Conservation (phyloP, 805 yeast species). For the Sugiyamaella valdiviana region DNA sequence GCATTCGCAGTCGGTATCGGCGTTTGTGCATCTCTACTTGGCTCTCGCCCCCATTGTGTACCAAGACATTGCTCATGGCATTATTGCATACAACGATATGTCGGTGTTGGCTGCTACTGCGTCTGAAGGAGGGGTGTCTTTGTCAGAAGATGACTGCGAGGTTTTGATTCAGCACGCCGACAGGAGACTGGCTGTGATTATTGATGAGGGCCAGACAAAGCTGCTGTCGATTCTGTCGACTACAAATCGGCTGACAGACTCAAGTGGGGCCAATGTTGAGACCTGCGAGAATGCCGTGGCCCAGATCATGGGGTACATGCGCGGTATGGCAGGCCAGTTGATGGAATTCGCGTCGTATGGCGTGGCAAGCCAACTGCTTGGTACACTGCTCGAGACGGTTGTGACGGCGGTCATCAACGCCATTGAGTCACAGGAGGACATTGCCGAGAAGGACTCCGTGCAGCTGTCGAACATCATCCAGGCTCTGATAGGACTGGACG, state of each 20-base stretch:
- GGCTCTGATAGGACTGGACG: slow-evolving; percentile 13
- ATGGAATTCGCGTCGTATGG: slow-evolving; percentile 11
- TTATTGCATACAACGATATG: slow-evolving; percentile 20
- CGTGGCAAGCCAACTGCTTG: slow-evolving; percentile 14
- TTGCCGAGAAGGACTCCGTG: slow-evolving; percentile 27
- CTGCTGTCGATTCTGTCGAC: slow-evolving; percentile 8
- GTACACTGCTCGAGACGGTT: slow-evolving; percentile 23
- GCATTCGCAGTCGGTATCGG: slow-evolving; percentile 7
- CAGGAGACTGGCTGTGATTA: slow-evolving; percentile 5
- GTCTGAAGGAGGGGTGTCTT: neutral
- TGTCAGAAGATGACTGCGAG: slow-evolving; percentile 5
- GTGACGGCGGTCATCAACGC: slow-evolving; percentile 19
- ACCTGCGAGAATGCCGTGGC: slow-evolving; percentile 19
- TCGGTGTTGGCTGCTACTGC: slow-evolving; percentile 1
- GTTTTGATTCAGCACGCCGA: slow-evolving; percentile 11
- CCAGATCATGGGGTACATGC: slow-evolving; percentile 11
- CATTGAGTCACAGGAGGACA: slow-evolving; percentile 24
- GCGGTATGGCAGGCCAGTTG: slow-evolving; percentile 12
- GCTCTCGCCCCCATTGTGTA: slow-evolving; percentile 21
- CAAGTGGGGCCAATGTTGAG: slow-evolving; percentile 13
- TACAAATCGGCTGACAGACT: slow-evolving; percentile 20
- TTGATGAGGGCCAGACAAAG: slow-evolving; percentile 5
- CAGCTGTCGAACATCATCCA: slow-evolving; percentile 19
- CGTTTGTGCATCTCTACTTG: slow-evolving; percentile 20
- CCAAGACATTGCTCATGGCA: slow-evolving; percentile 3